These are phyloP conservation scores for Epicoccum sorghinum DNA, from an alignment of 2,329 filamentous ascomycete species.

Conservation along the genomic window DNA sequence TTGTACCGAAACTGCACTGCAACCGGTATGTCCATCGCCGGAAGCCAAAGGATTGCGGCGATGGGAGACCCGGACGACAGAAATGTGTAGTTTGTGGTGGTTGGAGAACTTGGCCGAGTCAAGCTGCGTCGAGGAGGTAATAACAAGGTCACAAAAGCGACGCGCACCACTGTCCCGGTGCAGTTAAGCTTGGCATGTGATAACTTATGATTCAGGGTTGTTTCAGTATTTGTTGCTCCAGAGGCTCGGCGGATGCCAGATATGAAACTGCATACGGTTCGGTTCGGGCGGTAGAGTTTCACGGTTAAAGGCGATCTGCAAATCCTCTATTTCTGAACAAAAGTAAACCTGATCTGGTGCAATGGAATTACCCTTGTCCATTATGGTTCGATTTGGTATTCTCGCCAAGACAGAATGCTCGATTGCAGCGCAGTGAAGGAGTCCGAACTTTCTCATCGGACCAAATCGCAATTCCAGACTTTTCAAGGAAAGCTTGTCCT, in stretches of 20 bases:
- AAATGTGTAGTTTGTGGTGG: not conserved
- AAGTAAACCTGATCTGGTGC: not conserved
- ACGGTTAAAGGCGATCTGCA: not conserved
- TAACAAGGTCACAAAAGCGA: not conserved
- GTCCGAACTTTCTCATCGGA: not conserved
- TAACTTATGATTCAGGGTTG: not conserved
- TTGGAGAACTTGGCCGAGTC: not conserved
- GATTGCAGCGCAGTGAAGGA: not conserved
- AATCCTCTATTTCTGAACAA: not conserved
- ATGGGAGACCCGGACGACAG: not conserved
- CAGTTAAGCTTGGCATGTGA: not conserved
- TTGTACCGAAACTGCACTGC: constrained; percentile 3
- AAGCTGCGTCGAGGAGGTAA: not conserved
- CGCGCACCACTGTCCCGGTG: not conserved
- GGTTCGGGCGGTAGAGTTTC: constrained; percentile 3
- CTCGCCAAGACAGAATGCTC: not conserved
- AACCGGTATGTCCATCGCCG: not conserved
- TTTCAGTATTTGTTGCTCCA: constrained; percentile 2
- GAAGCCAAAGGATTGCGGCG: not conserved
- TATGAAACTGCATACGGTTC: constrained; percentile 5
- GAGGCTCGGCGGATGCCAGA: constrained; percentile 1
- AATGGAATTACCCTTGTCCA: no score
- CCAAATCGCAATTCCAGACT: not conserved
- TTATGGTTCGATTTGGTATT: not conserved
- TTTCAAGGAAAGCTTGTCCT: no score